Evolutionary conservation across 805 yeast species (phyloP), one percentile per base, ranked within the genome.

Genomic region (Tetrapisispora nanseiensis): DNA sequence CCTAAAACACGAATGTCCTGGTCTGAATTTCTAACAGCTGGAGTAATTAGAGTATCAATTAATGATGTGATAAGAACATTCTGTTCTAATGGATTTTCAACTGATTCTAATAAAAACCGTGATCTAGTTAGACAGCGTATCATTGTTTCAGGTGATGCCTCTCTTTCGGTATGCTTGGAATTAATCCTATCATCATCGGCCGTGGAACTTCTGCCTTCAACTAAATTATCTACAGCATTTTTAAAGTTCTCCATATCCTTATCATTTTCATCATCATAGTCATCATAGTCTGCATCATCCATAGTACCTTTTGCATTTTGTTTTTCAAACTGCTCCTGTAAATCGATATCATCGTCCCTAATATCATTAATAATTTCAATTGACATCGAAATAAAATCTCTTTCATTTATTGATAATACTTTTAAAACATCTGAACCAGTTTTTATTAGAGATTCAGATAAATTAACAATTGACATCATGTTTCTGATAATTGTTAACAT

Each of bases 331-430:
- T 46, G 43, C 44, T 59, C 67, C 39, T 66, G 71, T 27, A 53
- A 61, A 37, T 67, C 74, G 33, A 65, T 57, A 24, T 70, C 74
- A 8, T 78, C 71, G 59, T 87, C 96, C 57, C 86, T 75, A 39
- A 89, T 70, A 67, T 89, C 97, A 33, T 86, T 78, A 30, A 87
- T 78, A 15, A 86, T 76, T 67, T 90, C 97, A n/a, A 82, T 75
- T 16, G 83, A 72, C 77, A 86, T 81, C 29, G 84, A 77, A 21
- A 85, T 75, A 57, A 89, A 89, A 65, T 90, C 95, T 42, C 80
- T 74, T 53, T 86, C 95, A 57, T 74, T 83, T 18, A 81, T 76
- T 1, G 95, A 82, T 10, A 85, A 63, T 48, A 76, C 80, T 30
- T 78, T 71, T 49, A 89, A 70, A 2, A 87, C 84, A 39, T 74